Evolutionary conservation across 2,329 filamentous ascomycete species (phyloP), one percentile per base, ranked within the genome.

Genomic region (Sphaerulina vaccinii): DNA sequence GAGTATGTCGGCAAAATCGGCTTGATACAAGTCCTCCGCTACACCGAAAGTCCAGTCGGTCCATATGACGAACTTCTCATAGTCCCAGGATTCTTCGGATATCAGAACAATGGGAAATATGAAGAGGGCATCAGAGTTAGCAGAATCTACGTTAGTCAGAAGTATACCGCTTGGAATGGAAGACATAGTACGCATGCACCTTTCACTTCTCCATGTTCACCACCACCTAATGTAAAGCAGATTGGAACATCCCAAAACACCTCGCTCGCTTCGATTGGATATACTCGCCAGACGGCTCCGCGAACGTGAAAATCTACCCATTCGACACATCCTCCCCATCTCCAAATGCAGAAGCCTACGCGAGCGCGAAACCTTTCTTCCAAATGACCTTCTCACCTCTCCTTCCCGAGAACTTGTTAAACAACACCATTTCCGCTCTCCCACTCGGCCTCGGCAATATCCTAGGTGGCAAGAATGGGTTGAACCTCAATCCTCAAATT

Each of bases 171-270:
- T 3, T 61, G 49, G 43, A 61, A 48, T 13, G 55, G 37, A 40
- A 27, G 44, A 49, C 49, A 53, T 47, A 45, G 49, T 56, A 38
- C 29, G 48, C 35, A 10, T 19, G 3, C 16, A 2, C 29, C 15
- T 21, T 44, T 24, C 15, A 13, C 13, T 15, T 11, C 5, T 38
- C 8, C 2, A 11, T 7, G 13, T 11, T 8, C 6, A 10, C 16
- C 1, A n/a, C n/a, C n/a, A n/a, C n/a, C n/a, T n/a, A n/a, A n/a
- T 18, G 1, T 6, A 18, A 22, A 41, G 24, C 11, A 43, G 29
- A 54, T 35, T 61, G 59, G 59, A 61, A 61, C 51, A 55, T 60
- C 16, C 59, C 59, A 13, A 60, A 59, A 35, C 59, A 60, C 23
- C 50, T 61, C 29, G 59, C 57, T 6, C 50, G 55, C 33, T 60